These are phyloP conservation scores for Cyclotella sp. DNA, from an alignment of 108 stramenopile genomes.

Conservation along the genomic window DNA sequence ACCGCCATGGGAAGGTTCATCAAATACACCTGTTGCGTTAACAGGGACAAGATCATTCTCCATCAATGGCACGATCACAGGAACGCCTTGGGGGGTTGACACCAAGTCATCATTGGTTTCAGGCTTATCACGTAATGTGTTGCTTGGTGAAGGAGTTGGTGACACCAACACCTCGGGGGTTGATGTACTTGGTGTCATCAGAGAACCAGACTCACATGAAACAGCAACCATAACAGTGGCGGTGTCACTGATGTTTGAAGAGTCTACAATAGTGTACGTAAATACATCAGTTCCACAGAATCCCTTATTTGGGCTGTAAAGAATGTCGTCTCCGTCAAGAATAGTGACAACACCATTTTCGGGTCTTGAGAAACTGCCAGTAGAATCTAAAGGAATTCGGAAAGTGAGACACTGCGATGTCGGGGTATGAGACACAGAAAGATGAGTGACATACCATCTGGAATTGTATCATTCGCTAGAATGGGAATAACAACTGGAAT, in stretches of 20 bases:
- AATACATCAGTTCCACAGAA: slow-evolving; percentile 42
- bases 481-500: slow-evolving; percentile 10
- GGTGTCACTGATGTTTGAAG: slow-evolving; percentile 11
- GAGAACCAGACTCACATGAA: background rate
- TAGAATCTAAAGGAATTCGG: background rate
- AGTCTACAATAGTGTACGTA: slow-evolving; percentile 28
- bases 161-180: background rate
- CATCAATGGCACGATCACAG: slow-evolving; percentile 7
- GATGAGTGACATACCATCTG: slow-evolving; percentile 13
- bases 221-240: slow-evolving; percentile 24
- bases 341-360: slow-evolving; percentile 18
- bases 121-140: background rate
- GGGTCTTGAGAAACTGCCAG: slow-evolving; percentile 19
- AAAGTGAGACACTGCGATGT: background rate
- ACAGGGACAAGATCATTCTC: slow-evolving; percentile 19
- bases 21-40: slow-evolving; percentile 10
- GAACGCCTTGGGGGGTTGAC: slow-evolving; percentile 18
- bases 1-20: slow-evolving; percentile 14
- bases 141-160: background rate
- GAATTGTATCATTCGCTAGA: slow-evolving; percentile 27
- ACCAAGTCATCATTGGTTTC: slow-evolving; percentile 24
- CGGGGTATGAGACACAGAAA: background rate
- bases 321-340: slow-evolving; percentile 12
- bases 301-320: slow-evolving; percentile 28
- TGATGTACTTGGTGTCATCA: background rate